Evolutionary conservation across 495 filamentous ascomycete species (phyloP).

Genomic region (Aspergillus sparsus): DNA sequence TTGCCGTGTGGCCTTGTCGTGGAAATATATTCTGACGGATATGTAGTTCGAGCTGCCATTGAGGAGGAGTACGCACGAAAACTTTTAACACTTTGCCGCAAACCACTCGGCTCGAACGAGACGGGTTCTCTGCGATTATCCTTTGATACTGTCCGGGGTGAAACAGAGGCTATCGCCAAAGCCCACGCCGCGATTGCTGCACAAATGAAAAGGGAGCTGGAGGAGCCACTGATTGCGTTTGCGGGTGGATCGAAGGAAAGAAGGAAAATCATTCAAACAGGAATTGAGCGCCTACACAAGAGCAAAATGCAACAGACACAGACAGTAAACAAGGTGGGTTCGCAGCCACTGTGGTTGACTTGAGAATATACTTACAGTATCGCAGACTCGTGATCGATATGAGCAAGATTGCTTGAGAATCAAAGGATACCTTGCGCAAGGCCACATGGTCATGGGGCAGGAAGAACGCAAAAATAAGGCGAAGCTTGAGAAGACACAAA

Average conservation of each 20-base stretch:
- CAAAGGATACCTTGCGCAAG: slow-evolving; percentile 96
- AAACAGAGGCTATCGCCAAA: slow-evolving; percentile 94
- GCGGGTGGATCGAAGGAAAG: slow-evolving; percentile 92
- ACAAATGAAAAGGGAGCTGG: slow-evolving; percentile 97
- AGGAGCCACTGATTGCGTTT: slow-evolving; percentile 91
- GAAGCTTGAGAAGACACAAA: slow-evolving; percentile 97
- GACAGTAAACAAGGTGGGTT: slow-evolving; percentile 79
- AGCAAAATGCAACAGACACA: slow-evolving; percentile 89
- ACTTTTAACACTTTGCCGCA: slow-evolving; percentile 79
- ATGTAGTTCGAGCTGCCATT: slow-evolving; percentile 79
- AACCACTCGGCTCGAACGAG: slow-evolving; percentile 88
- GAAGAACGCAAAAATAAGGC: slow-evolving; percentile 99
- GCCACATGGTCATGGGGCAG: slow-evolving; percentile 99
- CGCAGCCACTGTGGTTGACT: not conserved
- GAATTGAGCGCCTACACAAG: slow-evolving; percentile 91
- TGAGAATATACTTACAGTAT: slow-evolving; percentile 29
- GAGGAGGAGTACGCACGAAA: slow-evolving; percentile 99
- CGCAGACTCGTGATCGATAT: slow-evolving; percentile 82
- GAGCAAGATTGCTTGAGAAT: slow-evolving; percentile 98
- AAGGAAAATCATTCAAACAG: slow-evolving; percentile 90
- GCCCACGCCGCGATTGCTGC: slow-evolving; percentile 83
- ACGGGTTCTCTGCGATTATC: slow-evolving; percentile 78
- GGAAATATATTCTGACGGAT: slow-evolving; percentile 8
- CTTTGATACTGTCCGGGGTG: slow-evolving; percentile 81
- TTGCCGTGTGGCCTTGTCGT: too few relatives aligned